Evolutionary conservation across 1,284 basidiomycete genomes (phyloP).

Genomic region (Ganoderma lucidum): DNA sequence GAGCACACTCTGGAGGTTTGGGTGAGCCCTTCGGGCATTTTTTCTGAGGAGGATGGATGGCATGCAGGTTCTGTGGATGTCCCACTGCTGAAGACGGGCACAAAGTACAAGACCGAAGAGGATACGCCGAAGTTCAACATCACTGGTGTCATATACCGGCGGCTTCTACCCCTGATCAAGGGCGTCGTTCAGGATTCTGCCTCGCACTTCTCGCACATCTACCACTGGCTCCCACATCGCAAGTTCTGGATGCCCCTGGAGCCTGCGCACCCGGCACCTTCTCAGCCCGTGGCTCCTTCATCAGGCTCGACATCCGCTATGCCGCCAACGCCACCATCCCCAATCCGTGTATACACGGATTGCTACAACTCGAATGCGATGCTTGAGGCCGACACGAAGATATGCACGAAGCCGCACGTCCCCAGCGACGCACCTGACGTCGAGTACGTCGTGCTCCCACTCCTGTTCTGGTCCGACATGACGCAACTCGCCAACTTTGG

Average conservation of each 20-base stretch:
- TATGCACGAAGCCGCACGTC: conserved; percentile 18
- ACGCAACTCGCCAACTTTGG: too few relatives aligned
- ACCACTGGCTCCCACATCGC: conserved; percentile 8
- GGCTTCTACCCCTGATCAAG: neutral
- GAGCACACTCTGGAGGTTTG: conserved; percentile 26
- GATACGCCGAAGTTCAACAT: conserved; percentile 36
- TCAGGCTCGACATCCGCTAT: too few relatives aligned
- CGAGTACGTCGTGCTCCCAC: conserved; percentile 13
- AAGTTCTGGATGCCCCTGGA: neutral
- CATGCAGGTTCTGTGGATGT: neutral
- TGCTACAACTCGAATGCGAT: conserved; percentile 33
- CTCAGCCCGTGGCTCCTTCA: neutral
- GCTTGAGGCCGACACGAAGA: conserved; percentile 30
- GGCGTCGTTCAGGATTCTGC: neutral
- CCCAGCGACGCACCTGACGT: conserved; percentile 23
- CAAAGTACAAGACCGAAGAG: conserved; percentile 30
- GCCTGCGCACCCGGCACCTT: neutral
- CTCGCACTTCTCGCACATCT: neutral
- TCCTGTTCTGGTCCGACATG: too few relatives aligned
- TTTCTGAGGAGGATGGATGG: conserved; percentile 37
- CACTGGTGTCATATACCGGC: conserved; percentile 18
- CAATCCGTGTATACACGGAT: conserved; percentile 29
- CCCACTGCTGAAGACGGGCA: conserved; percentile 13
- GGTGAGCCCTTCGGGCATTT: neutral
- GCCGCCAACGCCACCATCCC: neutral